Percentiles rank a stretch among this genome's conserved stretches.
Conservation (phyloP, 495 filamentous ascomycete genomes). For the Melanomma pulvis-pyrius region DNA sequence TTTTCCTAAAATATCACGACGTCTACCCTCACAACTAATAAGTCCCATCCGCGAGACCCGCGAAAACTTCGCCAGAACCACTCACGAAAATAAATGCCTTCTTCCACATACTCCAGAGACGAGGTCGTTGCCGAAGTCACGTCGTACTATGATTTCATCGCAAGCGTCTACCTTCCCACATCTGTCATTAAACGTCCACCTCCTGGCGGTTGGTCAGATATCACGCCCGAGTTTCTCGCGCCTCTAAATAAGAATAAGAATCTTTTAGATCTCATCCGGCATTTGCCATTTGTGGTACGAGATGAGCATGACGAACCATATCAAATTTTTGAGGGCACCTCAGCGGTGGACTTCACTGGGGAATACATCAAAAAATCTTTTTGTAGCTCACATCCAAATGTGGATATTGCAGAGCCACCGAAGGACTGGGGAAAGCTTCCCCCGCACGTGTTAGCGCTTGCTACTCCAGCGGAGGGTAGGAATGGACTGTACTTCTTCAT, state of each 20-base stretch:
- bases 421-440: neutral
- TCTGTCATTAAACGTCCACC: neutral
- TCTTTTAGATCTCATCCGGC: neutral
- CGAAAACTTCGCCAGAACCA: no score
- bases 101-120: no score
- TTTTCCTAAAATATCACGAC: no score
- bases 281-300: neutral
- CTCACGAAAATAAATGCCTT: no score
- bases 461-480: neutral
- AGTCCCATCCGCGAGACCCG: no score
- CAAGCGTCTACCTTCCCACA: no score
- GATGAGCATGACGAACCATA: neutral
- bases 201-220: neutral
- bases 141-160: no score
- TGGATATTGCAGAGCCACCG: neutral
- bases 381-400: no score
- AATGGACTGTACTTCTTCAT: neutral
- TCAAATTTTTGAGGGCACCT: neutral
- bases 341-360: neutral
- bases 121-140: no score
- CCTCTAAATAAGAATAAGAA: neutral
- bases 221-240: neutral
- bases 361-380: neutral
- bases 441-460: neutral
- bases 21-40: no score